Evolutionary conservation across 257 asterid species (phyloP).

Genomic region (Lavandula angustifolia): DNA sequence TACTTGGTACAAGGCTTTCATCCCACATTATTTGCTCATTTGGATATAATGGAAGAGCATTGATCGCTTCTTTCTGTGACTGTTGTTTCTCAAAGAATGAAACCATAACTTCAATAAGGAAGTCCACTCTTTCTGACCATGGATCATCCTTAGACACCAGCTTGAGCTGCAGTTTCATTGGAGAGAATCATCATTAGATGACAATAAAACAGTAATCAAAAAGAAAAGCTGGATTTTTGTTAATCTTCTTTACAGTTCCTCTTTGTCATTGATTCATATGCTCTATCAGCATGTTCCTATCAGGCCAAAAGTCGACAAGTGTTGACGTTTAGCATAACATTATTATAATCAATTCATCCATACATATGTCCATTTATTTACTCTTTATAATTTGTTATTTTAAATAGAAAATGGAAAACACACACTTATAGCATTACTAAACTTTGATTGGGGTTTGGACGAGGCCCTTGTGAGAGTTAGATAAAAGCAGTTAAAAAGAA

Average conservation of each 20-base stretch:
- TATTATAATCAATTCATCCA: not conserved
- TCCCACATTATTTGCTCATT: slow-evolving; percentile 99
- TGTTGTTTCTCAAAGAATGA: slow-evolving; percentile 92
- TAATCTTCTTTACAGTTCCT: not conserved
- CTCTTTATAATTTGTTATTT: not conserved
- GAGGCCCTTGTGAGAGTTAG: slow-evolving; percentile 5
- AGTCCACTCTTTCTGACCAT: slow-evolving; percentile 94
- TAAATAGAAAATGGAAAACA: not conserved
- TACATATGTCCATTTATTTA: slow-evolving; percentile 7
- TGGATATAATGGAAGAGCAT: slow-evolving; percentile 96
- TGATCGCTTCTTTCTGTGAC: slow-evolving; percentile 96
- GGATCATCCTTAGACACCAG: slow-evolving; percentile 79
- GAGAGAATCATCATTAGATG: slow-evolving; percentile 1
- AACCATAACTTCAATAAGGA: slow-evolving; percentile 87
- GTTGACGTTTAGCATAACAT: not conserved
- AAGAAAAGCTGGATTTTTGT: slow-evolving; percentile 1
- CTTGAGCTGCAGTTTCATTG: slow-evolving; percentile 63
- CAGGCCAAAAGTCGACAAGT: slow-evolving; percentile 11
- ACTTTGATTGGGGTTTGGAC: slow-evolving; percentile 20
- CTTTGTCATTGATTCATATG: not conserved
- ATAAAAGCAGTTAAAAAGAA: not conserved
- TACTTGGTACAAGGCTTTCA: slow-evolving; percentile 98
- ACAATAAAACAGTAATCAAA: not conserved
- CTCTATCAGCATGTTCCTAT: slow-evolving; percentile 4
- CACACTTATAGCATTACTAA: slow-evolving; percentile 2